Conservation (phyloP, 2,329 filamentous ascomycete species). For the Venturia oleaginea region DNA sequence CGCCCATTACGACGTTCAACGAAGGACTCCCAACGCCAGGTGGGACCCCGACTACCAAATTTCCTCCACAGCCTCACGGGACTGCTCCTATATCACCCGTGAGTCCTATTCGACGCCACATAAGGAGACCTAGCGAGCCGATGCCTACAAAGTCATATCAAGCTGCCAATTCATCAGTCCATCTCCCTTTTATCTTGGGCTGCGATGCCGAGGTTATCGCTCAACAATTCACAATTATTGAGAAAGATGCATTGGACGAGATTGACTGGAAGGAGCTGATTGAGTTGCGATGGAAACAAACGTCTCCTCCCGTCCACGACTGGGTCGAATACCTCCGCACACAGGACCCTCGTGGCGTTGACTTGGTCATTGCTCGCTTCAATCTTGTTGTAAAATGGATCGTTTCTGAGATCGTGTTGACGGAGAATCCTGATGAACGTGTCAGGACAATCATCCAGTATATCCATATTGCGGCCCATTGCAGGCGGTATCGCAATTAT, state of each 20-base stretch:
- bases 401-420: conserved; percentile 69
- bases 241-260: conserved; percentile 77
- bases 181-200: conserved; percentile 71
- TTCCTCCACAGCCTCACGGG: background rate
- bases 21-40: conserved; percentile 29
- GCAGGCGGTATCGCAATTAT: conserved; percentile 69
- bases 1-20: conserved; percentile 24
- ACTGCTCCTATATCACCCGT: conserved; percentile 7
- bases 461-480: conserved; percentile 72
- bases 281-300: conserved; percentile 73
- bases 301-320: conserved; percentile 56
- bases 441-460: conserved; percentile 70
- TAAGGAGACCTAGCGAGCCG: background rate
- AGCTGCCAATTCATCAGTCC: conserved; percentile 31
- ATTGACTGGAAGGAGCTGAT: conserved; percentile 85
- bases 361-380: conserved; percentile 77
- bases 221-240: conserved; percentile 76
- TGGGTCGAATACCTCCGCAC: conserved; percentile 76
- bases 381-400: conserved; percentile 86
- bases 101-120: background rate
- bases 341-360: conserved; percentile 64
- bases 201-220: conserved; percentile 72
- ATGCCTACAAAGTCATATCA: background rate
- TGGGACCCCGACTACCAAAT: conserved; percentile 24
- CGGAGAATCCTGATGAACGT: conserved; percentile 60